Conservation (phyloP, 2,329 filamentous ascomycete genomes). For the Ophiostoma triangulosporum region DNA sequence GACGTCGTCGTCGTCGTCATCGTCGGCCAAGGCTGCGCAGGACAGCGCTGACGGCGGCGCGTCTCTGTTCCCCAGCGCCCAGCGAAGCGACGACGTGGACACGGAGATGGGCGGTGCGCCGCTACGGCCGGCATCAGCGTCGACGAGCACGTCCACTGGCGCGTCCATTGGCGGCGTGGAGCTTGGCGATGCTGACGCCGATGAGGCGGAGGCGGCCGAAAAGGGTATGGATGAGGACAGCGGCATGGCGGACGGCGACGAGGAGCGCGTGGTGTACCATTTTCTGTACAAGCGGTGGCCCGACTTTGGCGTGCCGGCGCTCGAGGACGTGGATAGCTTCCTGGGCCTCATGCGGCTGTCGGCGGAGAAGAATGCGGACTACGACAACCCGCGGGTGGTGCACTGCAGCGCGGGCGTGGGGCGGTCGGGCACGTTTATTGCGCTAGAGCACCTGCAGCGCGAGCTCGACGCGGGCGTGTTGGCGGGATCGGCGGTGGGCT, state of each 20-base stretch:
- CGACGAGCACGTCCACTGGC: not conserved
- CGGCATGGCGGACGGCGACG: constrained; percentile 9
- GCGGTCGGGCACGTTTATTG: constrained; percentile 88
- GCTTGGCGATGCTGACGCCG: not conserved
- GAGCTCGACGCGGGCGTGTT: constrained; percentile 68
- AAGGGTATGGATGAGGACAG: not conserved
- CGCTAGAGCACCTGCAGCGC: constrained; percentile 77
- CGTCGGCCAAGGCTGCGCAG: not conserved
- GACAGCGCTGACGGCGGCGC: not conserved
- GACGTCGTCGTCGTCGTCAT: not conserved
- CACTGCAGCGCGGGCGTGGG: constrained; percentile 90
- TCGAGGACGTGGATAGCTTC: constrained; percentile 53
- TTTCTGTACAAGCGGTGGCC: constrained; percentile 81
- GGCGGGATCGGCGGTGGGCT: constrained; percentile 21
- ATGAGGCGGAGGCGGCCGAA: not conserved
- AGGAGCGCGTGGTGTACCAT: constrained; percentile 63
- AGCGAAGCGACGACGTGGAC: not conserved
- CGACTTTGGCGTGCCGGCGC: constrained; percentile 70
- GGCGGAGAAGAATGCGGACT: constrained; percentile 38
- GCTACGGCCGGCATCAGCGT: not conserved
- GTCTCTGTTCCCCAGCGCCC: not conserved
- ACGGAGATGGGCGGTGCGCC: not conserved
- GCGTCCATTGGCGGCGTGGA: not conserved
- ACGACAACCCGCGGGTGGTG: constrained; percentile 62
- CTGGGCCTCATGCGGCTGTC: constrained; percentile 58